Evolutionary conservation across 2,329 filamentous ascomycete genomes (phyloP).

Genomic region (Acephala macrosclerotiorum): DNA sequence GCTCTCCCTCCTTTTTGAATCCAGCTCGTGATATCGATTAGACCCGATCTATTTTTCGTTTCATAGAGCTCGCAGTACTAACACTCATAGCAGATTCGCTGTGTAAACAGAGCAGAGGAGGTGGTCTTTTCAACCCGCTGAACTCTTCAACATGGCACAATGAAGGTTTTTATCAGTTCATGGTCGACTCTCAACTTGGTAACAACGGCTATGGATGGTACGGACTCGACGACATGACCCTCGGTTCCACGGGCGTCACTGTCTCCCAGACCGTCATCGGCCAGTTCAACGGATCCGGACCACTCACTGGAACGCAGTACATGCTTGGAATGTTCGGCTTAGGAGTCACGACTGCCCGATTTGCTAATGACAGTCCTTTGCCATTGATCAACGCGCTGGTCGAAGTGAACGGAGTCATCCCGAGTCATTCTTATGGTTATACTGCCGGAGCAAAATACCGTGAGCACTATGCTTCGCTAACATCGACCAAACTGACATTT

Average conservation of each 20-base stretch:
- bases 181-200: conserved; percentile 64
- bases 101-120: conserved; percentile 65
- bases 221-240: conserved; percentile 56
- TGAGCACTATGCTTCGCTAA: conserved; percentile 47
- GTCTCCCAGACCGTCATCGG: conserved; percentile 47
- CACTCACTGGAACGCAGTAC: conserved; percentile 62
- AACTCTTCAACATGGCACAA: conserved; percentile 62
- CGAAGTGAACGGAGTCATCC: conserved; percentile 64
- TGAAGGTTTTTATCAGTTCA: conserved; percentile 52
- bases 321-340: conserved; percentile 63
- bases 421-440: conserved; percentile 78
- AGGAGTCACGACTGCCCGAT: conserved; percentile 61
- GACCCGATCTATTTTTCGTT: neutral
- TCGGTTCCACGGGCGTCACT: conserved; percentile 43
- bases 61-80: neutral
- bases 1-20: neutral
- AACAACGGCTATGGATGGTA: conserved; percentile 69
- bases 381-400: conserved; percentile 64
- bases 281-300: conserved; percentile 49
- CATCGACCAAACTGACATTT: conserved; percentile 38
- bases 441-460: conserved; percentile 79
- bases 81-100: conserved; percentile 49
- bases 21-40: neutral
- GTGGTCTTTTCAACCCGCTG: conserved; percentile 57
- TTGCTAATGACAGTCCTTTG: conserved; percentile 56